A percentile compares a stretch with the other conserved stretches of the same genome.
Conservation (phyloP, 192 early-diverging fungal genomes). For the Phycomyces nitens region DNA sequence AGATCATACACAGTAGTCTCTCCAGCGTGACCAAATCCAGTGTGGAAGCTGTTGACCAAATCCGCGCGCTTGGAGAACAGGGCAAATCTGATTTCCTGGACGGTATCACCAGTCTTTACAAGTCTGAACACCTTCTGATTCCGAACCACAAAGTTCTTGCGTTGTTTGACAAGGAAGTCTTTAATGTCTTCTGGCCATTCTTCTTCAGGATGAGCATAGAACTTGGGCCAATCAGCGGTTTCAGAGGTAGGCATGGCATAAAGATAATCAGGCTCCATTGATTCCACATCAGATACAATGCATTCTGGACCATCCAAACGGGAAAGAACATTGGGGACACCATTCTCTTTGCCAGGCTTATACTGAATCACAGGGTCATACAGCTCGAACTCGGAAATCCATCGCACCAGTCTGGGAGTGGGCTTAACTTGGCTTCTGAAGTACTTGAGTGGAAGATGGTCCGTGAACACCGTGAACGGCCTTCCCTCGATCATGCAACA, state of each 20-base stretch:
- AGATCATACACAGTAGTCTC: neutral
- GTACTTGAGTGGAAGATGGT: constrained; percentile 12
- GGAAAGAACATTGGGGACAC: constrained; percentile 4
- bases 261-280: constrained; percentile 7
- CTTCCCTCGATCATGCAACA: constrained; percentile 10
- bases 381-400: constrained; percentile 5
- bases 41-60: neutral
- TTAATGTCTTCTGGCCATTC: neutral
- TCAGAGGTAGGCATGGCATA: neutral
- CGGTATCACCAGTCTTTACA: neutral
- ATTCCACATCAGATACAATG: neutral
- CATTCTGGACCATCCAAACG: neutral
- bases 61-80: neutral
- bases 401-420: neutral
- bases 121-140: neutral
- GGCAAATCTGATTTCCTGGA: neutral
- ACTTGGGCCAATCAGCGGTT: constrained; percentile 4
- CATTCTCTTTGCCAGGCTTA: constrained; percentile 7
- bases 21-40: neutral
- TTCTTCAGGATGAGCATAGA: neutral
- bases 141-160: neutral
- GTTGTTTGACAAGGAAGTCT: neutral
- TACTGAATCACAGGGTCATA: constrained; percentile 5
- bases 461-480: neutral
- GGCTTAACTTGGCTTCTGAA: constrained; percentile 3